Base-by-base conservation (phyloP, 192 early-diverging fungal genomes). In the Chytriomyces sp. region DNA sequence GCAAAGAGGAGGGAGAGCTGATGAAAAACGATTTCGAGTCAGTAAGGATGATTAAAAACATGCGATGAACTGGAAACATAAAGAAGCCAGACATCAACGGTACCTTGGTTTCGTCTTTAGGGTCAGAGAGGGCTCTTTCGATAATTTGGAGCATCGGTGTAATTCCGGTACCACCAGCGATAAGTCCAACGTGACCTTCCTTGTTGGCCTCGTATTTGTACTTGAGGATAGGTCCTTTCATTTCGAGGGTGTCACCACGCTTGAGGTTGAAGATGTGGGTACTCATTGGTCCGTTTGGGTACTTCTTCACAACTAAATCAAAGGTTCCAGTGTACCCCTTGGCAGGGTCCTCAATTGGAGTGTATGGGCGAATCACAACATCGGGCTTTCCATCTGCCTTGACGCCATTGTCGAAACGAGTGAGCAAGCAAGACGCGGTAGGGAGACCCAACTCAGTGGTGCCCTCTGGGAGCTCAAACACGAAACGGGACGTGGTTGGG, bases 81-180 rank as follows among this genome's bases (percentile, higher is more conserved):
- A 2, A 60, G 18, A 60, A 1, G 23, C 1, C 16, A 60, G 35
- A 35, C 0, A 35, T 35, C 35, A 23, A 65, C 16, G n/a, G 1
- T 43, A 98, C 81, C 64, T 87, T 86, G 44, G 97, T 99, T 79
- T 91, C 91, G 80, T 99, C 97, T 45, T 87, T 81, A 24, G 94
- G 94, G 83, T 99, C 93, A 66, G 90, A 89, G 69, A 93, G 74
- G 28, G 97, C 88, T 44, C 92, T 91, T 63, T 93, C 93, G 62
- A 97, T 93, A 71, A 99, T 91, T 91, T 94, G 95, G 69, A 93
- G 88, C 96, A 98, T 98, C 63, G 96, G 96, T 1, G 96, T 96
- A 76, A 98, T 93, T 5, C 86, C 71, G 13, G 71, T 63, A 18
- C 95, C 95, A 48, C 94, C 94, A 23, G 91, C 92, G 77, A 97